Evolutionary conservation across 345 rosid species (phyloP).

Genomic region (Eucalyptus curtisii): DNA sequence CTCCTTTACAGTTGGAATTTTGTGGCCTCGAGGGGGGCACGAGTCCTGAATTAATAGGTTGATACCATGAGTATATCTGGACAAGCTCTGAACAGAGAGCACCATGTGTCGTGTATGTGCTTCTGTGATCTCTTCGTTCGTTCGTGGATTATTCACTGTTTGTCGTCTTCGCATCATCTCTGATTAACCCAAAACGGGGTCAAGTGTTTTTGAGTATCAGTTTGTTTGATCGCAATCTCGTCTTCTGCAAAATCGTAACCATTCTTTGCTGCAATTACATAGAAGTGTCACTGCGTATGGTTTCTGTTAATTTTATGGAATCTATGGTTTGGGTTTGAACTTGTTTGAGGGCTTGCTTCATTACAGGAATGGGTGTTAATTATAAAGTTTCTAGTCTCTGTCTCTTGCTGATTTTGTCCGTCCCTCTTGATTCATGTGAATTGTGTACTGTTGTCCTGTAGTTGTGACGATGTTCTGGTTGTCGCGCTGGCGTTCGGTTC

Average conservation of each 20-base stretch:
- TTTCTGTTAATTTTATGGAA: not conserved
- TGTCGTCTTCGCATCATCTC: not conserved
- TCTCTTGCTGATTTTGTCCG: not conserved
- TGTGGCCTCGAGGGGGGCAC: not conserved
- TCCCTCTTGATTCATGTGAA: not conserved
- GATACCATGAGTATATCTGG: not conserved
- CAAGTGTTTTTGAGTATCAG: too few species aligned
- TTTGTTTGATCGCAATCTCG: not conserved
- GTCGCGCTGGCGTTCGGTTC: not conserved
- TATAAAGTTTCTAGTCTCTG: not conserved
- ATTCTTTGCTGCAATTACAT: too few species aligned
- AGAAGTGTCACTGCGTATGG: not conserved
- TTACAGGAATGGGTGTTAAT: not conserved
- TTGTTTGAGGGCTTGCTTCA: not conserved
- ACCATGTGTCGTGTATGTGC: not conserved
- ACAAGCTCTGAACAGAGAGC: not conserved
- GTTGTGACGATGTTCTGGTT: not conserved
- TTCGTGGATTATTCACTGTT: not conserved
- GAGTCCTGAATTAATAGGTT: not conserved
- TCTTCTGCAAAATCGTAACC: not conserved
- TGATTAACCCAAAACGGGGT: too few species aligned
- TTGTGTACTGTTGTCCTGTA: not conserved
- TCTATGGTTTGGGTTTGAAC: not conserved
- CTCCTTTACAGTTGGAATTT: not conserved
- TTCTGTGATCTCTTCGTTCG: not conserved